Conservation (phyloP, 345 rosid species). For the Viola odorata region DNA sequence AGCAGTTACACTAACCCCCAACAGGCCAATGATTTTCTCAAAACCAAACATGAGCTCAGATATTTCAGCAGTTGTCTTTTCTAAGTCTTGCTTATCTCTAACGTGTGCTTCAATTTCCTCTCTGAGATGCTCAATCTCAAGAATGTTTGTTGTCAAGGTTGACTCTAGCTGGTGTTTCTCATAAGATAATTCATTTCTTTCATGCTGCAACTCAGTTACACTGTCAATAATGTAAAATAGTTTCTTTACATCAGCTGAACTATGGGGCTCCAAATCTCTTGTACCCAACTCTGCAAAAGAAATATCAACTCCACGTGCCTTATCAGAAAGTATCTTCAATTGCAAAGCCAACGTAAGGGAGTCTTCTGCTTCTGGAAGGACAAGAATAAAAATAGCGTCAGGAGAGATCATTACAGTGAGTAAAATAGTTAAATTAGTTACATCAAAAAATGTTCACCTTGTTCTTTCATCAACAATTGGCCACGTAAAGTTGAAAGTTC, state of each 20-base stretch:
- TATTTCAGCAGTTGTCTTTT: constrained; percentile 46
- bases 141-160: constrained; percentile 39
- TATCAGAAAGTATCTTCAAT: constrained; percentile 47
- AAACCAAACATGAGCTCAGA: constrained; percentile 44
- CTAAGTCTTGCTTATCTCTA: constrained; percentile 33
- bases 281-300: constrained; percentile 31
- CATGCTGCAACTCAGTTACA: constrained; percentile 43
- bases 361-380: constrained; percentile 48
- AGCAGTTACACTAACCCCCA: constrained; percentile 40
- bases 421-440: constrained; percentile 2
- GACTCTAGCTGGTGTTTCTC: constrained; percentile 54
- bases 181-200: constrained; percentile 40
- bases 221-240: constrained; percentile 51
- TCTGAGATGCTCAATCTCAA: constrained; percentile 56
- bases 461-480: constrained; percentile 37
- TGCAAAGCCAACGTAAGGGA: constrained; percentile 45
- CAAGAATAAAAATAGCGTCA: constrained; percentile 8
- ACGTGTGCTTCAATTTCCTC: constrained; percentile 35
- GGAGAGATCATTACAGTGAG: not conserved
- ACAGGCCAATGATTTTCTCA: constrained; percentile 40
- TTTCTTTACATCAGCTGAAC: constrained; percentile 45
- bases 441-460: constrained; percentile 36
- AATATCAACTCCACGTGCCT: constrained; percentile 42
- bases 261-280: constrained; percentile 31
- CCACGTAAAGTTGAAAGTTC: constrained; percentile 40